Conservation (phyloP, 2,329 filamentous ascomycete genomes). For the Diaporthe australafricana region DNA sequence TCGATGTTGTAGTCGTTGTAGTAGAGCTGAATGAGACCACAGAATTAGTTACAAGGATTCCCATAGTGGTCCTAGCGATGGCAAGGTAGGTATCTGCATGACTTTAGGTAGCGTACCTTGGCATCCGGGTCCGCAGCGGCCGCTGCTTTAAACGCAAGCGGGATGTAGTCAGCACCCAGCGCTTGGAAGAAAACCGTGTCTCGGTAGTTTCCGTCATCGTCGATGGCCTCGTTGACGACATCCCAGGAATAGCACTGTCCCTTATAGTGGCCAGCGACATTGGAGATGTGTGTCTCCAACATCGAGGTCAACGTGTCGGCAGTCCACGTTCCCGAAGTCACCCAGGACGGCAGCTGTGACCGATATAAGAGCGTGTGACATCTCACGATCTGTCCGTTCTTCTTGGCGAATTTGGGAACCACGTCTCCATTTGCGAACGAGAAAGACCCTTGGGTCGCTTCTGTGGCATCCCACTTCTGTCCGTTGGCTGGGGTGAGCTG, state of each 20-base stretch:
- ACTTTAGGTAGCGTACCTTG: neutral
- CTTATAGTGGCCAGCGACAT: slow-evolving; percentile 65
- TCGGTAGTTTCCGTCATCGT: slow-evolving; percentile 67
- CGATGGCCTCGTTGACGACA: slow-evolving; percentile 72
- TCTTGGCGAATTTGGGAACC: slow-evolving; percentile 58
- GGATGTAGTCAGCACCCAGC: slow-evolving; percentile 68
- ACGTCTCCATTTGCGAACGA: slow-evolving; percentile 68
- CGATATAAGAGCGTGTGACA: slow-evolving; percentile 72
- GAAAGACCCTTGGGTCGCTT: slow-evolving; percentile 68
- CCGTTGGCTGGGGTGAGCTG: slow-evolving; percentile 73
- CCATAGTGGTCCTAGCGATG: neutral
- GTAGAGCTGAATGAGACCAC: slow-evolving; percentile 59
- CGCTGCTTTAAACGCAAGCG: slow-evolving; percentile 67
- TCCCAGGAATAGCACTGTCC: slow-evolving; percentile 74
- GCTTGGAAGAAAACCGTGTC: slow-evolving; percentile 64
- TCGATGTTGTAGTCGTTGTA: slow-evolving; percentile 67
- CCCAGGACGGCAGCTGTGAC: slow-evolving; percentile 64
- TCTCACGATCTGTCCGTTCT: slow-evolving; percentile 63
- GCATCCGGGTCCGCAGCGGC: slow-evolving; percentile 62
- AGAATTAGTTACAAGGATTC: neutral
- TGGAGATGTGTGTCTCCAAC: slow-evolving; percentile 70
- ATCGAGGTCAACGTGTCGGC: slow-evolving; percentile 63
- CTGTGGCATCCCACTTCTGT: slow-evolving; percentile 73
- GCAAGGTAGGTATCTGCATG: neutral
- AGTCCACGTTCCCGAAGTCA: slow-evolving; percentile 62